Base-by-base conservation (phyloP, 805 yeast species). In the Starmerella bombi region DNA sequence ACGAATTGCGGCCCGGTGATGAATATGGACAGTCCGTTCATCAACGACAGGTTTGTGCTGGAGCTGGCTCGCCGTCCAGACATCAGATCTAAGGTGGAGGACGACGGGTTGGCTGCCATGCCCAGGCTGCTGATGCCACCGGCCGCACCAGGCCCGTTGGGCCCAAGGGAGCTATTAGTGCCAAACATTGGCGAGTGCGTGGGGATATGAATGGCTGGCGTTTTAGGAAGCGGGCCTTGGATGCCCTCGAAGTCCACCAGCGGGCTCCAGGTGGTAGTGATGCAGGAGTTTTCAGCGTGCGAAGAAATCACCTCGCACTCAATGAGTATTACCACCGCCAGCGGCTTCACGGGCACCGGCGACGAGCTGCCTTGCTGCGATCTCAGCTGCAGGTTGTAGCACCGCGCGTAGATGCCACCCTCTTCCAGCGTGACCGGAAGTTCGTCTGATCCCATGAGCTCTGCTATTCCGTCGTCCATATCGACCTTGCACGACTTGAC, bases 1-100 rank as follows among this genome's bases (percentile, higher is more conserved):
- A 78, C 74, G 31, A 67, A 64, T 5, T 78, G 70, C 9, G 72
- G 71, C 0, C 93, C 91, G 4, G 69, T 63, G 42, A 80, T 72
- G 3, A 78, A 70, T 12, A 80, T 62, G 14, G 64, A 62, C 14
- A 74, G 52, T 0, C 70, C 67, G 15, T 48, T 44, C 47, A 51
- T 44, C 25, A 41, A 29, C 5, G 45, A 30, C 20, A 48, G 40
- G 37, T 34, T 49, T n/a, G 20, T 32, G 6, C 36, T 27, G 1
- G 37, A 25, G n/a, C 16, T 16, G 12, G 25, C 25, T 8, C 43
- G 9, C 18, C 38, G 39, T 20, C 43, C 32, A 2, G 20, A 30
- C 4, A 49, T 40, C 3, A 44, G 37, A 17, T 41, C 45, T n/a
- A 48, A 34, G 3, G 50, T 47, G 9, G 44, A 22, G 25, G 45